phyloP scores from a whole-genome alignment of 2,329 filamentous ascomycete species.

The Aspergillus neoniger region DNA sequence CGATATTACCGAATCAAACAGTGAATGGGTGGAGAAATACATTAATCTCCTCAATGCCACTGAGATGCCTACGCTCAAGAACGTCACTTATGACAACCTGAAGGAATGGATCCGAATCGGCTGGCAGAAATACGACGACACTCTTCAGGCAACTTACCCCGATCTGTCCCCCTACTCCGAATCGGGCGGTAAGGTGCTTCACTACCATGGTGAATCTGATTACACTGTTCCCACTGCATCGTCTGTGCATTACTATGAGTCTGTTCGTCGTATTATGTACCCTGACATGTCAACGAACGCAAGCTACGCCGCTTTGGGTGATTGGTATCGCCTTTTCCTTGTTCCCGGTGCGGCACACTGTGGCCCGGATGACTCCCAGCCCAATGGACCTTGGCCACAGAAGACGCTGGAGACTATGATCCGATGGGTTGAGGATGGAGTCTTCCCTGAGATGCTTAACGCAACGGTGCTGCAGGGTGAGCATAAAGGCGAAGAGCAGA shows the following conservation, averaged over 20 bases:
- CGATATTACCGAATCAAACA: conserved; percentile 36
- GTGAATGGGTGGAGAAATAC: conserved; percentile 40
- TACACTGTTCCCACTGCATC: conserved; percentile 55
- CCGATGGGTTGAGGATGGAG: conserved; percentile 55
- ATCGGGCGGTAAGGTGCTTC: conserved; percentile 58
- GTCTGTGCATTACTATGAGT: conserved; percentile 58
- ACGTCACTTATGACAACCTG: conserved; percentile 59
- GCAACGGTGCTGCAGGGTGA: conserved; percentile 38
- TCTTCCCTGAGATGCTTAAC: conserved; percentile 48
- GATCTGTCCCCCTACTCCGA: conserved; percentile 55
- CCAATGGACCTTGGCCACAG: conserved; percentile 46
- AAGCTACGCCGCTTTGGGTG: conserved; percentile 45
- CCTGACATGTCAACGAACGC: conserved; percentile 42
- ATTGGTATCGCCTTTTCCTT: conserved; percentile 60
- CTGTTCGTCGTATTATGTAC: conserved; percentile 56
- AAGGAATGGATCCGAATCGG: conserved; percentile 55
- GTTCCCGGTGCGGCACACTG: conserved; percentile 60
- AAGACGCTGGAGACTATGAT: conserved; percentile 51
- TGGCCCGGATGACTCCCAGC: conserved; percentile 47
- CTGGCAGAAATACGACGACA: conserved; percentile 52
- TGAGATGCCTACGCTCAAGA: conserved; percentile 47
- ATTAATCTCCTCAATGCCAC: conserved; percentile 29
- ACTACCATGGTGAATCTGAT: conserved; percentile 62
- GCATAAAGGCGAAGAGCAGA: conserved; percentile 33
- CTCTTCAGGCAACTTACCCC: conserved; percentile 56